phyloP scores from a whole-genome alignment of 768 basidiomycete genomes.

The Boletus tomentosulus region DNA sequence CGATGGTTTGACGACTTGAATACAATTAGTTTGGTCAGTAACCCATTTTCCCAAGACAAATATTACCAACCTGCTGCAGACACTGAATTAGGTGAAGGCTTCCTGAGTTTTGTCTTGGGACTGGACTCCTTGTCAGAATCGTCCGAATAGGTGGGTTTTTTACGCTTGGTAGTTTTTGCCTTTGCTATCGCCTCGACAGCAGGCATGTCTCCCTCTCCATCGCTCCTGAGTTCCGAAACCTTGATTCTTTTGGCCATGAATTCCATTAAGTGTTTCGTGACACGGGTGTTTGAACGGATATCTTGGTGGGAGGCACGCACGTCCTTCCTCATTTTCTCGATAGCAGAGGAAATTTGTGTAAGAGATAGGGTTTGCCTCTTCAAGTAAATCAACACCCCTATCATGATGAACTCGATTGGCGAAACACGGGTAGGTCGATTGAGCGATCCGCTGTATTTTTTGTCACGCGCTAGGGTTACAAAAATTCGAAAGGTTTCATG shows the following conservation, averaged over 20 bases:
- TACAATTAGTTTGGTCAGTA: neutral
- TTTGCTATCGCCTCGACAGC: slow-evolving; percentile 16
- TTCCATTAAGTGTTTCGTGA: slow-evolving; percentile 32
- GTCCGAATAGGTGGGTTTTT: slow-evolving; percentile 22
- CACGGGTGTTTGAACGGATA: slow-evolving; percentile 37
- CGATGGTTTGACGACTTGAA: slow-evolving; percentile 12
- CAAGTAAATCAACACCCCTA: slow-evolving; percentile 38
- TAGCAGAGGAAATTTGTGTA: slow-evolving; percentile 40
- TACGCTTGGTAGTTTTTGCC: slow-evolving; percentile 23
- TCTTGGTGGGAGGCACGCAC: slow-evolving; percentile 38
- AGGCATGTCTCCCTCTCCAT: slow-evolving; percentile 31
- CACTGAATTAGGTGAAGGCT: neutral
- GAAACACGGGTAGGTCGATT: slow-evolving; percentile 35
- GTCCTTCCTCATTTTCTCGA: slow-evolving; percentile 36
- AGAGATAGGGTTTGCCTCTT: slow-evolving; percentile 32
- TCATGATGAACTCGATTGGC: slow-evolving; percentile 45
- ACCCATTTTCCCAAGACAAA: neutral
- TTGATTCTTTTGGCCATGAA: slow-evolving; percentile 32
- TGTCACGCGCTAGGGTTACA: slow-evolving; percentile 31
- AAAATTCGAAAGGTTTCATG: slow-evolving; percentile 34
- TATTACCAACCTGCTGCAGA: slow-evolving; percentile 14
- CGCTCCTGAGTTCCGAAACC: slow-evolving; percentile 29
- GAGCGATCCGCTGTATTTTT: slow-evolving; percentile 30
- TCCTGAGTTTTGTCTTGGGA: slow-evolving; percentile 15
- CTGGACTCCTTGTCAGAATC: slow-evolving; percentile 17